Base-by-base conservation (phyloP, 345 rosid species). In the Brassica nigra region DNA sequence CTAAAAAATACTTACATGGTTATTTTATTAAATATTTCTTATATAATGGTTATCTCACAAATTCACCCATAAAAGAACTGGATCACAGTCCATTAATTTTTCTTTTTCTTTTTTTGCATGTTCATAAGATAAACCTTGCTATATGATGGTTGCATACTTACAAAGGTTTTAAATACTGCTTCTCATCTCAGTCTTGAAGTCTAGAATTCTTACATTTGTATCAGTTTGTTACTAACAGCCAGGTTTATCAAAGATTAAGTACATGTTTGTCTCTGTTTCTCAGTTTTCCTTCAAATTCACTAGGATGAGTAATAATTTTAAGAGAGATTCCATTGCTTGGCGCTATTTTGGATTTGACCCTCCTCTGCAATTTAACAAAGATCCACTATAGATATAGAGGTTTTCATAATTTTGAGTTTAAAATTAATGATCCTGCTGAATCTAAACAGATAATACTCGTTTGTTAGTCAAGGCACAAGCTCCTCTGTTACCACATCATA, bases 401-500 rank as follows among this genome's bases (percentile, higher is more conserved):
- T 42, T 42, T 42, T 10, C 49, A 42, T 42, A 42, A 42, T 9
- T 42, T 10, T 42, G 49, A 42, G 49, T 42, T 42, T 42, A 42
- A 10, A 42, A 42, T 4, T 47, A 47, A 11, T 47, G 16, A 47
- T 47, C 54, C 54, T 12, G 5, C 54, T 47, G 15, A 4, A 49
- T 14, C 57, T 49, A 49, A 49, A 49, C 57, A 14, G 16, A n/a
- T 49, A 18, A n/a, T 14, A 49, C 58, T 52, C 58, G 58, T 52
- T 44, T 52, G 62, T 57, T 39, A 39, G 47, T 67, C 61, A 76
- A 68, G 68, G 5, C 61, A 55, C 10, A 55, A 70, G 20, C 70
- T 77, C 37, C 29, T 31, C 2, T 62, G 49, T 77, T 18, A 59
- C 34, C 74, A 75, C 57, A 54, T 76, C 57, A 66, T 9, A n/a